Base-by-base conservation (phyloP, 345 rosid species). In the Ceriops zippeliana region DNA sequence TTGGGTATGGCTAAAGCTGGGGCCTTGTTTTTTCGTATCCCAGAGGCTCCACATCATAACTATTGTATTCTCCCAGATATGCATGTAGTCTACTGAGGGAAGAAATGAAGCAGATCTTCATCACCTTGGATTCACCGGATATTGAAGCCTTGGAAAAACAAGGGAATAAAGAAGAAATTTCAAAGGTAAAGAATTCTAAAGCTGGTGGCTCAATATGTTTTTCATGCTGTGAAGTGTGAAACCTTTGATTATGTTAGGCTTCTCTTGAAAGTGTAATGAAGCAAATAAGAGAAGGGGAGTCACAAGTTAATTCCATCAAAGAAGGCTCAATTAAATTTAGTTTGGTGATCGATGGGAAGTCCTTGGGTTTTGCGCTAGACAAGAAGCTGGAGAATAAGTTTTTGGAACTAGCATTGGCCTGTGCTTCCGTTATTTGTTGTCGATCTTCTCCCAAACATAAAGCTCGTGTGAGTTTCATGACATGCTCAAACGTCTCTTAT, bases 361-460 rank as follows among this genome's bases (percentile, higher is more conserved):
- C 95, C 15, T 79, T 93, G 83, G 80, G 79, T 67, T 83, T 73
- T 84, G 96, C 85, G 52, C 75, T 91, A 63, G 82, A 71, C 35
- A 65, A 76, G 66, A 42, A 63, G 59, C 79, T 93, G 73, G 73
- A 86, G 66, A 75, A 78, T 53, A 46, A 34, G 2, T 91, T 93
- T 69, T 79, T 91, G 75, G 82, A 84, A 1, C 93, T 93, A 64
- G 91, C 98, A 7, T 71, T 49, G 26, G 34, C 27, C 2, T 93
- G 98, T 70, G 82, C 69, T 61, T 76, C 98, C 72, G 96, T 93
- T 67, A 76, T 93, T 74, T 93, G 97, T 62, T 93, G 98, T 38
- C 92, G 90, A 38, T 88, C 96, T 74, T 83, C 98, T 0, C 98
- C 97, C 27, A 91, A 89, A 75, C 97, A 93, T 76, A 93, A 93